Evolutionary conservation across 1,284 basidiomycete species (phyloP), one percentile per base, ranked within the genome.

Genomic region (Heliocybe sulcata): DNA sequence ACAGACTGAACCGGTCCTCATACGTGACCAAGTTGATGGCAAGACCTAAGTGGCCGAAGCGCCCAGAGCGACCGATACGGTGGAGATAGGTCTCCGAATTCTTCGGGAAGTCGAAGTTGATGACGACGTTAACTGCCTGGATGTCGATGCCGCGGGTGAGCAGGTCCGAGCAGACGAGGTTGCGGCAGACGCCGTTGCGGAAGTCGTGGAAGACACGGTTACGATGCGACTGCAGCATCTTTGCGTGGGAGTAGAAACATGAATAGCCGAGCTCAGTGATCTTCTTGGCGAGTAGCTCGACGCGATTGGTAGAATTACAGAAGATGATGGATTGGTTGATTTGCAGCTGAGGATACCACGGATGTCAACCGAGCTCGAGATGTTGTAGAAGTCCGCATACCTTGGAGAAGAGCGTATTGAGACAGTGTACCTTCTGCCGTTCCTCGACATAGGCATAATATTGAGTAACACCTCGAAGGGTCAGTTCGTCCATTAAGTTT

Each of bases 131-230:
- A 60, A 99, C 96, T 48, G 96, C 96, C 76, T 98, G 95, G 69
- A 99, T 98, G 73, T 98, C 97, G 72, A 99, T 99, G 79, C 96
- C 96, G 65, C 97, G 91, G 9, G 96, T 99, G 65, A 99, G 85
- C 58, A 99, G 83, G 75, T 99, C 94, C 60, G 82, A 82, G 77
- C 97, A 99, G 66, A 99, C 96, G 61, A 99, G 85, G 75, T 98
- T 99, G 63, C 96, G 89, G 77, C 95, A 98, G 55, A 95, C 93
- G 60, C 96, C 96, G 67, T 94, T 94, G 62, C 96, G 88, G 84
- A 99, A 99, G 72, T 99, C 96, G 76, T 99, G 97, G 82, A 99
- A 99, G 62, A 99, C 97, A 67, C 96, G 90, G 76, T 99, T 99
- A 60, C 97, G 93, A 72, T 98, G 94, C 33, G 90, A 88, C 74